A percentile compares a stretch with the other conserved stretches of the same genome.
These are phyloP conservation scores for Hylodesmum podocarpum DNA, from an alignment of 306 rosid genomes.

Conservation along the genomic window DNA sequence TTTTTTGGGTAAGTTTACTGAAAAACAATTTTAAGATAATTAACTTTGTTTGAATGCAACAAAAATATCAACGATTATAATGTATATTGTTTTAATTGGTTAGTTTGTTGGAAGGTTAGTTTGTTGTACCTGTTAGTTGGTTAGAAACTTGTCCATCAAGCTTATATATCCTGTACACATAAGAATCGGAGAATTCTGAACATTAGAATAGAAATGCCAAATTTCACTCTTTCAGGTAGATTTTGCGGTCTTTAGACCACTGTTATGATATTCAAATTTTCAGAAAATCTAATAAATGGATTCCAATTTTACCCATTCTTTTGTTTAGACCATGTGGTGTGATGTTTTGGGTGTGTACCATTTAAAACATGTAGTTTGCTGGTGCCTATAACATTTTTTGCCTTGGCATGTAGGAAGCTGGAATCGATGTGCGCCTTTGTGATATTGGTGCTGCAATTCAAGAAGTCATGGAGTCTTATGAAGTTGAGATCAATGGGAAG, in stretches of 20 bases:
- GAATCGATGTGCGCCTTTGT: slow-evolving; percentile 95
- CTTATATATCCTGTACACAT: neutral
- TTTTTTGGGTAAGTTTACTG: too few relatives aligned
- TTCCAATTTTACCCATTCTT: neutral
- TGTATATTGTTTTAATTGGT: too few relatives aligned
- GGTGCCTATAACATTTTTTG: slow-evolving; percentile 17
- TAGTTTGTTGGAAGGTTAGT: neutral
- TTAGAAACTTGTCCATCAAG: neutral
- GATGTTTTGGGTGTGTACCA: slow-evolving; percentile 14
- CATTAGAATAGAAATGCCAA: neutral
- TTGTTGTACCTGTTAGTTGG: neutral
- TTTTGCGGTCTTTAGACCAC: neutral
- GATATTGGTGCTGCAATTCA: slow-evolving; percentile 98
- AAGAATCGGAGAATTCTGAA: neutral
- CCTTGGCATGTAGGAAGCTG: slow-evolving; percentile 68
- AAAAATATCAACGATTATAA: too few relatives aligned
- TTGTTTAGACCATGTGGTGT: neutral
- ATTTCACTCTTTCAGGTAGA: neutral
- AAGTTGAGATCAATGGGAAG: slow-evolving; percentile 96
- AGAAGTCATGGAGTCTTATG: slow-evolving; percentile 96
- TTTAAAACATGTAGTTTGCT: slow-evolving; percentile 12
- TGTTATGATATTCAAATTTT: neutral
- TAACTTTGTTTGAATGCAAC: too few relatives aligned
- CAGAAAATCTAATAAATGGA: neutral
- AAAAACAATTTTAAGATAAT: too few relatives aligned